Evolutionary conservation across 805 yeast genomes (phyloP).

Genomic region (Metschnikowia amazonensis): DNA sequence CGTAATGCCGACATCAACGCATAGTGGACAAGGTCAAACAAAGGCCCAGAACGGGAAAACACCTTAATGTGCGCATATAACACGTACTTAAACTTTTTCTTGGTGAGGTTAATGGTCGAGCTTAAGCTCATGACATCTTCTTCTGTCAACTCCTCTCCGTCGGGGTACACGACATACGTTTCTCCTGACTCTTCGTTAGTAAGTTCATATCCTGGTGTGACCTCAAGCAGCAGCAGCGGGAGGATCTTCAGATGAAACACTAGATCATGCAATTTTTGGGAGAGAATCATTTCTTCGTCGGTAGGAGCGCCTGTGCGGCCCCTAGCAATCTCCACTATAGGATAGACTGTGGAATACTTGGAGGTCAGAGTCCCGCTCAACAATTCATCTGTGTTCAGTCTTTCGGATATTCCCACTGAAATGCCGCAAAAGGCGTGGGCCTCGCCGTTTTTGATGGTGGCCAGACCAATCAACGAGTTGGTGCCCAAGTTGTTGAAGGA

Average conservation of each 20-base stretch:
- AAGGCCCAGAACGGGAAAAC: conserved; percentile 77
- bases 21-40: conserved; percentile 72
- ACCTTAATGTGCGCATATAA: conserved; percentile 72
- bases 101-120: conserved; percentile 18
- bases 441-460: conserved; percentile 65
- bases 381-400: conserved; percentile 31
- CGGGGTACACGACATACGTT: conserved; percentile 50
- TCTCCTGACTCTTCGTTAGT: conserved; percentile 16
- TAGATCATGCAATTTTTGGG: conserved; percentile 61
- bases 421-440: conserved; percentile 71
- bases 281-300: conserved; percentile 75
- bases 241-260: conserved; percentile 56
- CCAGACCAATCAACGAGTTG: conserved; percentile 54
- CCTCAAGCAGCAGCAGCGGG: conserved; percentile 21
- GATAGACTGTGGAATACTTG: conserved; percentile 46
- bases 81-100: conserved; percentile 38
- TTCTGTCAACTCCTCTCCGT: conserved; percentile 36
- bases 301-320: conserved; percentile 81
- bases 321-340: conserved; percentile 70
- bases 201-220: conserved; percentile 18
- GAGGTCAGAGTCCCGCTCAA: conserved; percentile 18
- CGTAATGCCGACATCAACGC: conserved; percentile 61
- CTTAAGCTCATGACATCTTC: conserved; percentile 21
- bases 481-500: conserved; percentile 33
- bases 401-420: conserved; percentile 63